Evolutionary conservation across 768 basidiomycete genomes (phyloP), one percentile per base, ranked within the genome.

Genomic region (Podaxis sp.): DNA sequence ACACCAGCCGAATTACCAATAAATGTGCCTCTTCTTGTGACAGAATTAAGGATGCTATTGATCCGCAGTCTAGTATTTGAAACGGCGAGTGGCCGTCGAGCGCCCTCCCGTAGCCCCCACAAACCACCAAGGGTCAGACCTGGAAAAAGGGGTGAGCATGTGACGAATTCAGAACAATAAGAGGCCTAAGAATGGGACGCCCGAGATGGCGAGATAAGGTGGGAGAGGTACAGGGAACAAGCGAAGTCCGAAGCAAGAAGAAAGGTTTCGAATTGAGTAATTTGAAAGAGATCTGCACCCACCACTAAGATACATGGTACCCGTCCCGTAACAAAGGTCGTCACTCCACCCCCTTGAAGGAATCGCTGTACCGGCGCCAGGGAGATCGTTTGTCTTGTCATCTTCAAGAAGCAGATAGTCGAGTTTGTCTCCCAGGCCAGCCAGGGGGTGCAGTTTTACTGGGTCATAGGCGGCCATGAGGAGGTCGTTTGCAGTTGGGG

Each of bases 1-100:
- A 98, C 93, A 74, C 97, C 97, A 74, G 96, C 93, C 72, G 95
- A 97, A 82, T 99, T 99, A 71, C 95, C 97, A 77, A 97, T 89
- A 78, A 96, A 97, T 51, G 94, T 96, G 36, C 97, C 97, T 78
- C 97, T 86, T 78, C 96, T 82, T 65, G 97, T 99, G 74, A 96
- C 87, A 73, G 94, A 92, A 83, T 99, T 99, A 68, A 99, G 84
- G 65, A 99, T 79, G 74, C 94, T 96, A 78, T 99, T 99, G 80
- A 99, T 89, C 82, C 97, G 89, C 75, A 99, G 79, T 70, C 94
- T 84, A 63, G 87, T 74, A 76, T 92, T 95, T 63, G 89, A 89
- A 65, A 93, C 89, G 73, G 91, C 93, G 76, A 95, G 83, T 66
- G 90, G 93, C 77, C 93, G 84, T 73, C 83, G 82, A 73, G 93